These are phyloP conservation scores for Heteromeles arbutifolia DNA, from an alignment of 306 rosid genomes.

Conservation along the genomic window DNA sequence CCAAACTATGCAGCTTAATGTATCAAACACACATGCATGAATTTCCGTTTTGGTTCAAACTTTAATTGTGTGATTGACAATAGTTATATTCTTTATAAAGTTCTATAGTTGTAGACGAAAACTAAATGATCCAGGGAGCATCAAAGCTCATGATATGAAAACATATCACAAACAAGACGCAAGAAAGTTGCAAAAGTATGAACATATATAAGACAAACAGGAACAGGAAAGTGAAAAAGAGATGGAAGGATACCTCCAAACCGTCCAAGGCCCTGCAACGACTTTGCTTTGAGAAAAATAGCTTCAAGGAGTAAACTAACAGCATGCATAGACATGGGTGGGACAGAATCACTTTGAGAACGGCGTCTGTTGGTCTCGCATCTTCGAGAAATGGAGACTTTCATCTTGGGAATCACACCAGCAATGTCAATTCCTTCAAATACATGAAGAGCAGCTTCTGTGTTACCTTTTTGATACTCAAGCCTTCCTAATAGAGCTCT, in stretches of 20 bases:
- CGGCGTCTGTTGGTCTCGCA: constrained; percentile 44
- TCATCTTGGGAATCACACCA: constrained; percentile 65
- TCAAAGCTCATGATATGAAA: neutral
- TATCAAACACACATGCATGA: neutral
- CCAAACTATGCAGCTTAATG: neutral
- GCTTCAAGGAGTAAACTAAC: constrained; percentile 91
- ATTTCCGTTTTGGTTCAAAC: neutral
- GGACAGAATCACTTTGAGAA: constrained; percentile 48
- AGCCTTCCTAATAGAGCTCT: constrained; percentile 93
- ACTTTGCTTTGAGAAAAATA: constrained; percentile 73
- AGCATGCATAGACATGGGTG: constrained; percentile 84
- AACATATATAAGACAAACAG: neutral
- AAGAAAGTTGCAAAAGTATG: neutral
- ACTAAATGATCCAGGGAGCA: neutral
- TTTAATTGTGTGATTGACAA: neutral
- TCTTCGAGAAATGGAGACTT: constrained; percentile 57
- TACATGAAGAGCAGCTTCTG: constrained; percentile 87
- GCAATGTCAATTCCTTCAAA: constrained; percentile 89
- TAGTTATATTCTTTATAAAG: neutral
- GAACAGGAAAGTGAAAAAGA: neutral
- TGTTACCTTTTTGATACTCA: constrained; percentile 83
- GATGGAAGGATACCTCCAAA: constrained; percentile 54
- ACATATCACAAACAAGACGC: neutral
- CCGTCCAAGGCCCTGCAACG: constrained; percentile 70
- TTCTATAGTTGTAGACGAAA: neutral